Conservation (phyloP, 2,329 filamentous ascomycete genomes). For the Epichloe brachyelytri region DNA sequence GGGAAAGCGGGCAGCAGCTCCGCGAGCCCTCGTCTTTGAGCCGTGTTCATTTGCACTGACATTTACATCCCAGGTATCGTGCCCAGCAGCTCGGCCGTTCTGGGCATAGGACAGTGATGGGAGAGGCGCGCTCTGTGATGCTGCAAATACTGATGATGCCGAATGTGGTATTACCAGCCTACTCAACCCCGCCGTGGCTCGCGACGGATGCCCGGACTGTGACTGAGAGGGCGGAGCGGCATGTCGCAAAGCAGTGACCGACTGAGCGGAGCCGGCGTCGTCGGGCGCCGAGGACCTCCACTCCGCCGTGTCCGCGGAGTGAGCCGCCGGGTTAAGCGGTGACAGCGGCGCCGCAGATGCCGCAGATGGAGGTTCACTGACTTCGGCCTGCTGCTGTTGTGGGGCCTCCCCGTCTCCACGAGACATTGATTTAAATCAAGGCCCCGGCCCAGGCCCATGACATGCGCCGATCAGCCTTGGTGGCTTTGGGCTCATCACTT, state of each 20-base stretch:
- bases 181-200: constrained; percentile 7
- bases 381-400: constrained; percentile 6
- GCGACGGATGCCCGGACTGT: background rate
- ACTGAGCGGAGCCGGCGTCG: background rate
- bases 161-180: constrained; percentile 7
- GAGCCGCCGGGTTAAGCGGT: constrained; percentile 5
- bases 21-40: constrained; percentile 16
- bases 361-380: constrained; percentile 4
- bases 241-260: background rate
- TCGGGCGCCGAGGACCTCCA: background rate
- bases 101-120: background rate
- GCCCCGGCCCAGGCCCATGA: constrained; percentile 31
- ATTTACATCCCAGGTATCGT: background rate
- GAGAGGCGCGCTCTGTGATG: background rate
- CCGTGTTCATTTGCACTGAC: constrained; percentile 5
- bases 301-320: background rate
- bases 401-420: constrained; percentile 12
- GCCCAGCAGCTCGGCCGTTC: background rate
- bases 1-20: constrained; percentile 20
- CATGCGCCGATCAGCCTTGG: constrained; percentile 27
- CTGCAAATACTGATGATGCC: background rate
- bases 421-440: constrained; percentile 18
- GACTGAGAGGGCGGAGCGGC: constrained; percentile 1
- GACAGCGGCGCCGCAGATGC: too few species aligned
- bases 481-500: constrained; percentile 22